Evolutionary conservation across 179 eudicot species (phyloP).

Genomic region (Carnegiea gigantea): DNA sequence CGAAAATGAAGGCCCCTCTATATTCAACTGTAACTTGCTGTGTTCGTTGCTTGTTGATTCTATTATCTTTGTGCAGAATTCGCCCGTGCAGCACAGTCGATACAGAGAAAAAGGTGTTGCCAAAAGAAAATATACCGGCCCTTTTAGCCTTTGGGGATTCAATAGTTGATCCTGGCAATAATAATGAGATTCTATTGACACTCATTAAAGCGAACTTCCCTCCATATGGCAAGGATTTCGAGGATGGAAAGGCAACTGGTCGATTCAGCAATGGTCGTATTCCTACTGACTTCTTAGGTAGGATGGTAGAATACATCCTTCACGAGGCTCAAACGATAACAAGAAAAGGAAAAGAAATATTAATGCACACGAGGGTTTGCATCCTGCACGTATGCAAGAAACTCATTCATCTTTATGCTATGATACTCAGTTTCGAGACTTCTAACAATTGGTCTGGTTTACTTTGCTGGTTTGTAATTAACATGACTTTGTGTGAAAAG

Average conservation of each 20-base stretch:
- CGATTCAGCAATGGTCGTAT: slow-evolving; percentile 16
- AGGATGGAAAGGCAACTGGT: slow-evolving; percentile 3
- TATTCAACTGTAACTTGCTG: background rate
- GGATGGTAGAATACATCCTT: too few species aligned
- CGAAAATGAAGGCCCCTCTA: background rate
- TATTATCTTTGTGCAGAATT: background rate
- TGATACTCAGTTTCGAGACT: too few species aligned
- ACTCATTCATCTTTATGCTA: too few species aligned
- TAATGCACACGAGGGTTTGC: too few species aligned
- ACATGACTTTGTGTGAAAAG: too few species aligned
- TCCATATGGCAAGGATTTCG: slow-evolving; percentile 17
- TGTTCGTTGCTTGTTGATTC: background rate
- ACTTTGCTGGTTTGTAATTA: too few species aligned
- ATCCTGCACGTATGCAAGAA: too few species aligned
- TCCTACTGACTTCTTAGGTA: slow-evolving; percentile 15
- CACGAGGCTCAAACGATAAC: too few species aligned
- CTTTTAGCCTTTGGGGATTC: slow-evolving; percentile 15
- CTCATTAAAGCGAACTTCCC: background rate
- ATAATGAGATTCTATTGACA: background rate
- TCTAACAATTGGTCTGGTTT: too few species aligned
- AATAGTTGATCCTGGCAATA: slow-evolving; percentile 16
- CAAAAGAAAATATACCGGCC: background rate
- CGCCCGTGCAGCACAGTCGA: too few species aligned
- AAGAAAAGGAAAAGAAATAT: too few species aligned
- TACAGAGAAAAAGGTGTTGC: background rate